A percentile compares a stretch with the other conserved stretches of the same genome.
Evolutionary conservation across 805 yeast species (phyloP).

Genomic region (Zygosaccharomyces siamensis): DNA sequence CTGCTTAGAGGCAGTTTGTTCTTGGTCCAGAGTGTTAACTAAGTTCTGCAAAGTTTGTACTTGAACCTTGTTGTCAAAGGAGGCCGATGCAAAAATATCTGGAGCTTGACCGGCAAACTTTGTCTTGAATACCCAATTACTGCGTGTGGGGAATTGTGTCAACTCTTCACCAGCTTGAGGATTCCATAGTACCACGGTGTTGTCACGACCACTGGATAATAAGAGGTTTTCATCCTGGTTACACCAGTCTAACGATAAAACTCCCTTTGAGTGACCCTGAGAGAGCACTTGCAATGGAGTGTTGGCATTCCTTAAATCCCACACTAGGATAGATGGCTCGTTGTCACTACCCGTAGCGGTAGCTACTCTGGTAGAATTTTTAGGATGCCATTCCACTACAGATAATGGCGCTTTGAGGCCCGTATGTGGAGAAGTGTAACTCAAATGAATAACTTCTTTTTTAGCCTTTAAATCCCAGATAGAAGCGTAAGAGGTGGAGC

Average conservation of each 20-base stretch:
- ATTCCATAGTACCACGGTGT: slow-evolving; percentile 84
- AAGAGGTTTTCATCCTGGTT: slow-evolving; percentile 69
- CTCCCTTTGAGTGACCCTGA: slow-evolving; percentile 80
- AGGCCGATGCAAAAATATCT: slow-evolving; percentile 81
- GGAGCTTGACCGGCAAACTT: slow-evolving; percentile 85
- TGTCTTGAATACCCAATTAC: slow-evolving; percentile 91
- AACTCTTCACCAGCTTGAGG: slow-evolving; percentile 67
- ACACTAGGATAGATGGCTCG: slow-evolving; percentile 73
- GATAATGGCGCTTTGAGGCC: slow-evolving; percentile 63
- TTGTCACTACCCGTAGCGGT: slow-evolving; percentile 84
- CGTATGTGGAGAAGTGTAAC: slow-evolving; percentile 52
- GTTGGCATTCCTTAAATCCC: slow-evolving; percentile 93
- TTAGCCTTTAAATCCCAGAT: slow-evolving; percentile 90
- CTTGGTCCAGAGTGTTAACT: slow-evolving; percentile 26
- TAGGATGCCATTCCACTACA: slow-evolving; percentile 92
- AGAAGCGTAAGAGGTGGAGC: slow-evolving; percentile 78
- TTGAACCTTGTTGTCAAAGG: slow-evolving; percentile 77
- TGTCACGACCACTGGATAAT: slow-evolving; percentile 90
- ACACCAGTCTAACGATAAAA: slow-evolving; percentile 92
- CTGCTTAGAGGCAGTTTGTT: slow-evolving; percentile 30
- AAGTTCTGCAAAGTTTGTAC: slow-evolving; percentile 83
- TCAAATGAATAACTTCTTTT: slow-evolving; percentile 82
- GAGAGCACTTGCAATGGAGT: slow-evolving; percentile 72
- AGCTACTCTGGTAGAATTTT: slow-evolving; percentile 74
- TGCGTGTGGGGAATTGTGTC: slow-evolving; percentile 85